phyloP scores from a whole-genome alignment of 805 yeast species.

The Ogataea neopini region DNA sequence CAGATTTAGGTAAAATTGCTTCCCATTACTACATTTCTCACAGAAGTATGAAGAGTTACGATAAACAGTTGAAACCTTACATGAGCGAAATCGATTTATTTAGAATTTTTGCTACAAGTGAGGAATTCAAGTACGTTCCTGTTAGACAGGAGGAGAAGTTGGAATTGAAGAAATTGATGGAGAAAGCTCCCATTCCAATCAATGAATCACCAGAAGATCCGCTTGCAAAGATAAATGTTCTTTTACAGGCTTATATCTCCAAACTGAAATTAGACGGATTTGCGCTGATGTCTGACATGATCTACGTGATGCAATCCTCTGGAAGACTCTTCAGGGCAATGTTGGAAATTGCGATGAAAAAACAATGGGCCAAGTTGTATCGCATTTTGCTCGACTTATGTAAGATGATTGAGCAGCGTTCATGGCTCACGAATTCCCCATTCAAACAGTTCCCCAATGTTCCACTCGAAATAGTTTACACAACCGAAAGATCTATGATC shows the following conservation, averaged over 20 bases:
- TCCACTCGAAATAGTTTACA: constrained; percentile 67
- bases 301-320: constrained; percentile 90
- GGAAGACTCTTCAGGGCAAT: constrained; percentile 86
- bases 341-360: constrained; percentile 69
- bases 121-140: constrained; percentile 82
- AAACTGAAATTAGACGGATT: constrained; percentile 76
- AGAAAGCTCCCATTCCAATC: constrained; percentile 83
- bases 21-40: constrained; percentile 83
- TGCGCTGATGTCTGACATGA: constrained; percentile 91
- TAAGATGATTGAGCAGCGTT: constrained; percentile 74
- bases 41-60: constrained; percentile 69
- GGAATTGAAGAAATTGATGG: constrained; percentile 69
- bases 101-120: constrained; percentile 74
- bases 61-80: constrained; percentile 61
- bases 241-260: constrained; percentile 88
- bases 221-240: constrained; percentile 71
- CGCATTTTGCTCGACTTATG: constrained; percentile 61
- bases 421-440: constrained; percentile 87
- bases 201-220: constrained; percentile 71
- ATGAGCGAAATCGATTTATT: constrained; percentile 72
- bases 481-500: constrained; percentile 75
- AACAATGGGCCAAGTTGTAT: constrained; percentile 70
- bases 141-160: constrained; percentile 82
- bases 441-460: constrained; percentile 78
- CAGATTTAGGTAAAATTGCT: constrained; percentile 80